phyloP scores from a whole-genome alignment of 345 rosid genomes.

The Hirschfeldia incana region DNA sequence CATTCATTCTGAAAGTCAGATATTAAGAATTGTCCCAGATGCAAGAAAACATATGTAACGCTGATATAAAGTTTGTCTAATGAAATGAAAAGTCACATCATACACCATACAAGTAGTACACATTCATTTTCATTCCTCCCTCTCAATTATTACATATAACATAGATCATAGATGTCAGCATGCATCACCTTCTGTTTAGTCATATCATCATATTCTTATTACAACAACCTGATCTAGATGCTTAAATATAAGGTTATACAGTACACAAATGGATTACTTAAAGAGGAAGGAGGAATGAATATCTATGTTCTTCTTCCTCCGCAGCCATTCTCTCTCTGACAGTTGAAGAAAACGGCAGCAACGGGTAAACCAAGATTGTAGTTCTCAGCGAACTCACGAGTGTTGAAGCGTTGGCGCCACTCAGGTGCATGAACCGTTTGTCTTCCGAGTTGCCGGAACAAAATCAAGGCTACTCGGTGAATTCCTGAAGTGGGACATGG shows the following conservation, averaged over 20 bases:
- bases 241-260: too few relatives aligned
- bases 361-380: constrained; percentile 81
- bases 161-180: background rate
- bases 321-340: constrained; percentile 79
- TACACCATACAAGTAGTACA: constrained; percentile 12
- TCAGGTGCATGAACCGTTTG: constrained; percentile 84
- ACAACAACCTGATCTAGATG: background rate
- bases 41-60: background rate
- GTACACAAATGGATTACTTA: background rate
- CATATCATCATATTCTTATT: background rate
- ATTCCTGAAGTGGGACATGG: constrained; percentile 75
- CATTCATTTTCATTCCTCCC: constrained; percentile 30
- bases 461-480: constrained; percentile 59
- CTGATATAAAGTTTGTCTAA: background rate
- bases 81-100: constrained; percentile 12
- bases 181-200: background rate
- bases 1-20: background rate
- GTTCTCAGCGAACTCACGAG: constrained; percentile 78
- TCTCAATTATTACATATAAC: background rate
- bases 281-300: background rate
- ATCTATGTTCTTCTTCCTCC: constrained; percentile 54
- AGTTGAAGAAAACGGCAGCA: constrained; percentile 75
- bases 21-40: background rate
- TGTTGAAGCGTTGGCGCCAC: constrained; percentile 89
- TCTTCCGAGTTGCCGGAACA: constrained; percentile 76